Percentiles rank a stretch among this genome's conserved stretches.
These are phyloP conservation scores for Galerina marginata DNA, from an alignment of 768 basidiomycete genomes.

Conservation along the genomic window DNA sequence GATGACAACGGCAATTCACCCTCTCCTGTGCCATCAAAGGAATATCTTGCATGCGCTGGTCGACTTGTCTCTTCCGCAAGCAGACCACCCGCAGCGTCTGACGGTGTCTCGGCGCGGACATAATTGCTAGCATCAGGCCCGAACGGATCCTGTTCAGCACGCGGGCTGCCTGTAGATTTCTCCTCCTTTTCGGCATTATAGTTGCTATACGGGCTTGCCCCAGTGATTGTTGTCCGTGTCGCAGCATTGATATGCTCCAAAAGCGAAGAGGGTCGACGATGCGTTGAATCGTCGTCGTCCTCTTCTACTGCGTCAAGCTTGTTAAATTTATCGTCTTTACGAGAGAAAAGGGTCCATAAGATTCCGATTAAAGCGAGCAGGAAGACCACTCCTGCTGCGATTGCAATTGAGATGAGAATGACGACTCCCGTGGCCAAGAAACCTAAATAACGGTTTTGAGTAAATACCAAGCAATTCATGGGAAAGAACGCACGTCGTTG, in stretches of 20 bases:
- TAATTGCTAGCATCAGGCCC: conserved; percentile 80
- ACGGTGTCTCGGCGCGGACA: conserved; percentile 80
- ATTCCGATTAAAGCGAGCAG: conserved; percentile 84
- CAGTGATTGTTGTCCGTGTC: conserved; percentile 82
- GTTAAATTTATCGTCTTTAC: conserved; percentile 72
- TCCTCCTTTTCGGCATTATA: conserved; percentile 62
- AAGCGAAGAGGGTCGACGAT: conserved; percentile 84
- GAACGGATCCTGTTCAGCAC: conserved; percentile 59
- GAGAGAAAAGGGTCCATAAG: conserved; percentile 86
- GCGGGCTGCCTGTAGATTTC: conserved; percentile 37
- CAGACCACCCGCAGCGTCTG: conserved; percentile 70
- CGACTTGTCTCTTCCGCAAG: conserved; percentile 71
- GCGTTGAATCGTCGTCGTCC: conserved; percentile 77
- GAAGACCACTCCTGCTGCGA: conserved; percentile 93
- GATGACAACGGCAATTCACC: conserved; percentile 76
- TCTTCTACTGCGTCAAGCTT: conserved; percentile 70
- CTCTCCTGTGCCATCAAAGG: conserved; percentile 79
- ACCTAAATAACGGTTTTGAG: conserved; percentile 46
- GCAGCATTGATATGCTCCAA: conserved; percentile 92
- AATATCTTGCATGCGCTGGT: conserved; percentile 81
- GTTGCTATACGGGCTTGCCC: conserved; percentile 46
- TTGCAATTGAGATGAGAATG: conserved; percentile 96
- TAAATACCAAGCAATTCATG: conserved; percentile 5
- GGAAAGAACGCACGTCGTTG: conserved; percentile 60
- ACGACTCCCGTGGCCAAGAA: conserved; percentile 93